Conservation (phyloP, 2,329 filamentous ascomycete species). For the Nemania sp. region DNA sequence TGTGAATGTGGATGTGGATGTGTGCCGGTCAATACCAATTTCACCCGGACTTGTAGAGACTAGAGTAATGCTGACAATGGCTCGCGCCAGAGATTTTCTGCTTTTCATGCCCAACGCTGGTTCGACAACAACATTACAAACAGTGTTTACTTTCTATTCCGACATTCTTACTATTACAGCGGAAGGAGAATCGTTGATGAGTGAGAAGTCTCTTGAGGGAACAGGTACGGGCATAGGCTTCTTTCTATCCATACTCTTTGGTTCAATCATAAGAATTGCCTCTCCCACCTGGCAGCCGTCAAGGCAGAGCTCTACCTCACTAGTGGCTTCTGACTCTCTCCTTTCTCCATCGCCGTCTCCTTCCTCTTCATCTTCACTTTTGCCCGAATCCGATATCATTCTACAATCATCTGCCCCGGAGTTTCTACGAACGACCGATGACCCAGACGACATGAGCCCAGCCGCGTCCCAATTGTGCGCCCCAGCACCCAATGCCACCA, state of each 20-base stretch:
- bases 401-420: constrained; percentile 18
- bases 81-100: constrained; percentile 74
- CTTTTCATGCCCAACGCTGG: constrained; percentile 76
- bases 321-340: constrained; percentile 17
- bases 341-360: constrained; percentile 22
- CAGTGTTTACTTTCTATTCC: constrained; percentile 88
- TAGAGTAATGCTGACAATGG: constrained; percentile 4
- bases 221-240: constrained; percentile 80
- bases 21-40: too few relatives aligned
- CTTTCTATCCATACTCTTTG: constrained; percentile 74
- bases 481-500: constrained; percentile 16
- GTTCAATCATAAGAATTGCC: constrained; percentile 72
- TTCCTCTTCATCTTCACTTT: constrained; percentile 20
- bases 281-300: constrained; percentile 49
- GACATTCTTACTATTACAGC: constrained; percentile 86
- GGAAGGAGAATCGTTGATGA: constrained; percentile 91
- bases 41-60: not conserved
- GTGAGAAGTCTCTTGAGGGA: constrained; percentile 87
- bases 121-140: constrained; percentile 71
- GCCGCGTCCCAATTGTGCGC: constrained; percentile 24
- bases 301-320: constrained; percentile 22
- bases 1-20: too few relatives aligned
- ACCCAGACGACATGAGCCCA: constrained; percentile 26
- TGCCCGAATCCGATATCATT: constrained; percentile 22
- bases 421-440: constrained; percentile 21